Evolutionary conservation across 768 basidiomycete species (phyloP), one percentile per base, ranked within the genome.

Genomic region (Suillus plorans): DNA sequence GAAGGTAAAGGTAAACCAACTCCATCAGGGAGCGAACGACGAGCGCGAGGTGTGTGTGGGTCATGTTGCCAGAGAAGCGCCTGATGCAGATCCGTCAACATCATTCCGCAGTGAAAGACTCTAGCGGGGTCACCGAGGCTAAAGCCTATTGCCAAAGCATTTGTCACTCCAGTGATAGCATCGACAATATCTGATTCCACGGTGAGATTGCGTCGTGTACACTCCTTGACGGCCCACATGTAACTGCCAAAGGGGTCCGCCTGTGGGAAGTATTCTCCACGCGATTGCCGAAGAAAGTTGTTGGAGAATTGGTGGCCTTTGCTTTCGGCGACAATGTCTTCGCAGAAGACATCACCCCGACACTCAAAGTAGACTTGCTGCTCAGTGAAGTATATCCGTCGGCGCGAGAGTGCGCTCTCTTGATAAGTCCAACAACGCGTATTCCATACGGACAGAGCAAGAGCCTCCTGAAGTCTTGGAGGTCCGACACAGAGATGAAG

Each of bases 381-480:
- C 7, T 64, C 60, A 20, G 72, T 73, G 62, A 71, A 72, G 55
- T 57, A 70, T 25, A 72, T 14, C 1, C 69, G 66, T 5, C 72
- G 67, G 14, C 63, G 66, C 14, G 72, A 73, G n/a, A 73, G 67
- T 3, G 65, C 2, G 0, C 22, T 25, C 36, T 73, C 72, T 45
- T 73, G 72, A 42, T 66, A 72, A 0, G 72, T 73, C 72, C 72
- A 73, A 18, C 69, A 71, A 13, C 72, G 65, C 9, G 63, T 67
- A 20, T 63, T 44, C 72, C 72, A 73, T 8, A 45, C 31, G 5
- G 70, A 66, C 13, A 64, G 62, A 16, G 16, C 20, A 5, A 64
- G 36, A 18, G 47, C 64, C 18, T 68, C 68, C 4, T 6, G 4
- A 7, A 65, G 65, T 18, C 68, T 37, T 20, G 72, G 72, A 25